Conservation (phyloP, 805 yeast species). For the Schwanniomyces sp. region DNA sequence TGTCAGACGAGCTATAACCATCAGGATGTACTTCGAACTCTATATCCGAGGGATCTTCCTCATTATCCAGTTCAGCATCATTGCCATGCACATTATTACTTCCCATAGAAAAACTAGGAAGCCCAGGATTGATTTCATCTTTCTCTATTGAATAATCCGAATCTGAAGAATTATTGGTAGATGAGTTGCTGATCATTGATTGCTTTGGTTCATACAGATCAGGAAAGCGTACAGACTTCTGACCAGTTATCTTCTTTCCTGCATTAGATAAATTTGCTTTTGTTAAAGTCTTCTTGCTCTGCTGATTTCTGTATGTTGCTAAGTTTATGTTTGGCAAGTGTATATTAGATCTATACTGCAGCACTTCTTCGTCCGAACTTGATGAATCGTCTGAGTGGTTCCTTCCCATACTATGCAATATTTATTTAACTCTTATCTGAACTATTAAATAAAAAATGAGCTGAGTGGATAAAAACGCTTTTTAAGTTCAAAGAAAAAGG, state of each 20-base stretch:
- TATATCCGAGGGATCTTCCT: conserved; percentile 6
- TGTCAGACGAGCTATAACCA: conserved; percentile 3
- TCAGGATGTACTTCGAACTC: background rate
- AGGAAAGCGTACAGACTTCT: conserved; percentile 29
- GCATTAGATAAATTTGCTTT: conserved; percentile 26
- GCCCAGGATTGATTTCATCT: conserved; percentile 7
- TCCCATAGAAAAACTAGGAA: conserved; percentile 23
- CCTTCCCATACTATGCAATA: background rate
- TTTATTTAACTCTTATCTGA: no score
- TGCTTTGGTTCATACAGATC: conserved; percentile 23
- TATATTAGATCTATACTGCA: conserved; percentile 24
- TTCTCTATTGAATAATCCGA: conserved; percentile 12
- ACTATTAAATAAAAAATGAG: no score
- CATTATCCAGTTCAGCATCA: conserved; percentile 10
- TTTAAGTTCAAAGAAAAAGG: background rate
- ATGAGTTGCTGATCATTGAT: conserved; percentile 24
- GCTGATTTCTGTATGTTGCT: conserved; percentile 17
- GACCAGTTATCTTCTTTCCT: conserved; percentile 16
- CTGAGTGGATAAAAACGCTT: no score
- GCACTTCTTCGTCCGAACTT: conserved; percentile 33
- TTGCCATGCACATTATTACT: conserved; percentile 4
- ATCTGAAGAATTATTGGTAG: conserved; percentile 18
- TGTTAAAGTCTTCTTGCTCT: conserved; percentile 12
- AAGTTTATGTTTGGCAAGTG: conserved; percentile 28
- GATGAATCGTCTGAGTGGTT: conserved; percentile 9